phyloP scores from a whole-genome alignment of 805 yeast genomes.

The Pichia pseudocactophila region DNA sequence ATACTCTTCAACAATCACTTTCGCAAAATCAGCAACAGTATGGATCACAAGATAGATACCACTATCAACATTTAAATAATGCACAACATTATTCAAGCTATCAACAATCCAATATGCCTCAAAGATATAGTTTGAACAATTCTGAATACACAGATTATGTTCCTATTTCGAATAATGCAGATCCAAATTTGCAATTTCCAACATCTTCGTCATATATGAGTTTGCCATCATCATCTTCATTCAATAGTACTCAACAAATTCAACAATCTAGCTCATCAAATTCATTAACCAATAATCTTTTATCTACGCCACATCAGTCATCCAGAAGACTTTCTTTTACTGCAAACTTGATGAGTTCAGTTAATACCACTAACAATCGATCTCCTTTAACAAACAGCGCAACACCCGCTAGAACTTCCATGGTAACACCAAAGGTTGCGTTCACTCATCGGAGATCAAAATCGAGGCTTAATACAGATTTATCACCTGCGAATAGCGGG shows the following conservation, averaged over 20 bases:
- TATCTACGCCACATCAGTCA: slow-evolving; percentile 16
- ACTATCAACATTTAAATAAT: neutral
- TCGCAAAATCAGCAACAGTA: slow-evolving; percentile 5
- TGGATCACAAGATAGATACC: neutral
- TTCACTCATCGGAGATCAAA: slow-evolving; percentile 17
- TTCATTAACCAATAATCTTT: slow-evolving; percentile 8
- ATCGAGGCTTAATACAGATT: slow-evolving; percentile 18
- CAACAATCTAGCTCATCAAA: slow-evolving; percentile 9
- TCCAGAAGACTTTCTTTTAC: slow-evolving; percentile 13
- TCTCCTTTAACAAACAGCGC: slow-evolving; percentile 1
- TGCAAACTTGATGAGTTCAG: slow-evolving; percentile 2
- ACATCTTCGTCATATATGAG: neutral
- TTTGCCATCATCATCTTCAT: slow-evolving; percentile 8
- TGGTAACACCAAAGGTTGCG: neutral
- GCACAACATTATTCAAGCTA: neutral
- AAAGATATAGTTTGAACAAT: slow-evolving; percentile 5
- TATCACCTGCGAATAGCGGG: slow-evolving; percentile 28
- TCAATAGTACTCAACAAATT: slow-evolving; percentile 2
- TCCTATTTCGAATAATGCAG: slow-evolving; percentile 20
- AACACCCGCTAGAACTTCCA: slow-evolving; percentile 15
- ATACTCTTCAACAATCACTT: slow-evolving; percentile 3
- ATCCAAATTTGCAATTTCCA: slow-evolving; percentile 23
- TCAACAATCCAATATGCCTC: neutral
- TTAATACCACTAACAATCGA: slow-evolving; percentile 7
- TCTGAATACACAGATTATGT: slow-evolving; percentile 18